Base-by-base conservation (phyloP, 1,284 basidiomycete genomes). In the Coniophora puteana region DNA sequence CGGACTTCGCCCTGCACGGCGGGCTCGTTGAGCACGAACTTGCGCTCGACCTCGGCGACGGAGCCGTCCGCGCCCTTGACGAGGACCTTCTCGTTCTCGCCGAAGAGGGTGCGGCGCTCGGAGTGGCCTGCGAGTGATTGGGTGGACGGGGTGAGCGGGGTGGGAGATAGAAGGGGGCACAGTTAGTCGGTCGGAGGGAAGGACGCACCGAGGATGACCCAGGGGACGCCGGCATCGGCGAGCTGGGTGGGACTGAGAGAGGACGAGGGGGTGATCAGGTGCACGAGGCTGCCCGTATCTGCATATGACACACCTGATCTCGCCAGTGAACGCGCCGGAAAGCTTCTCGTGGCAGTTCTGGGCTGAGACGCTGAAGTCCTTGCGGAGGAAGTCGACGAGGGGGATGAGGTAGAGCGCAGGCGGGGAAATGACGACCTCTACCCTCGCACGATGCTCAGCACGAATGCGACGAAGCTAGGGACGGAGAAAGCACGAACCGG, bases 281-380 rank as follows among this genome's bases (percentile, higher is more conserved):
- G 21, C 22, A 25, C 18, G 16, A 8, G 25, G 7, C 44, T 16
- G 21, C 36, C 6, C 16, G 31, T n/a, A 29, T 13, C n/a, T n/a
- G n/a, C n/a, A n/a, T n/a, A 4, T 7, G 22, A 60, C 68, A 32
- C 43, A 83, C 88, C 87, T 93, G 68, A 90, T 90, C 67, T 96
- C 93, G 44, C 93, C 95, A 8, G 96, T 99, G 74, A 87, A 99
- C 16, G 95, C 95, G 39, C 95, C 95, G 17, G 80, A 83, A 11
- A 77, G 59, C 67, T 93, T 88, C 64, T 76, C 74, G 75, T 94
- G 93, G 54, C 81, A 83, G 72, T 98, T 98, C 68, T 99, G 96
- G 17, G 94, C 95, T 11, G 91, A 67, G 48, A 99, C 78, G 57
- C 88, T 72, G 59, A 89, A 66, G 33, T 82, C 79, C 43, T 78